Conservation (phyloP, 305 asterid species). For the Solanum hybrid region DNA sequence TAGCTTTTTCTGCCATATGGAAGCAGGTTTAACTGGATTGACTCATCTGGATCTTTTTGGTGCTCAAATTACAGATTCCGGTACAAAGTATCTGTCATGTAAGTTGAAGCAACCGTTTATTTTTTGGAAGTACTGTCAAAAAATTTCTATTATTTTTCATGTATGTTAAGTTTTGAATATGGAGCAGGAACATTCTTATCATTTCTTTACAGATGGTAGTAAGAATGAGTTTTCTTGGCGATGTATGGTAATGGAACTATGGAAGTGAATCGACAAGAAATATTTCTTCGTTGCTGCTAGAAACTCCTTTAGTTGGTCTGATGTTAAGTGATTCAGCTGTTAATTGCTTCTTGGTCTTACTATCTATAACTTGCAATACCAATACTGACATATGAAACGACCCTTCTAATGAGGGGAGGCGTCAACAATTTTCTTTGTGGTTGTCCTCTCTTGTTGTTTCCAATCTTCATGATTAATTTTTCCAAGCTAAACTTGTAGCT, state of each 20-base stretch:
- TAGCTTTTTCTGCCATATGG: background rate
- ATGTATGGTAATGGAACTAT: background rate
- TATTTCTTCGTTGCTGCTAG: background rate
- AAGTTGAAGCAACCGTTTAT: background rate
- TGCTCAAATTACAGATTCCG: constrained; percentile 13
- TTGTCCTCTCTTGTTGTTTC: background rate
- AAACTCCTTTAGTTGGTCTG: background rate
- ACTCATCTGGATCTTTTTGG: constrained; percentile 18
- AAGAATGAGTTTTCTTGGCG: background rate
- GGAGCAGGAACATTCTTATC: background rate
- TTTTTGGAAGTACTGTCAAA: background rate
- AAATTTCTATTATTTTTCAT: background rate
- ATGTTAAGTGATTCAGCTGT: background rate
- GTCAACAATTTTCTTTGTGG: background rate
- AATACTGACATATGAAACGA: background rate
- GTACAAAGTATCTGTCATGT: constrained; percentile 8
- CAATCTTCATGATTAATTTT: background rate
- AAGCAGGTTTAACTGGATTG: constrained; percentile 17
- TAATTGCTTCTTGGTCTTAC: background rate
- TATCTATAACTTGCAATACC: background rate
- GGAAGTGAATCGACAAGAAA: background rate
- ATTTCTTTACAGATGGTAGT: background rate
- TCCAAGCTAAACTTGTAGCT: background rate
- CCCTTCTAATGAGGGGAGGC: background rate
- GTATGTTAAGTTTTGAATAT: background rate